Base-by-base conservation (phyloP, 2,329 filamentous ascomycete species). In the Ceratocystis variospora region DNA sequence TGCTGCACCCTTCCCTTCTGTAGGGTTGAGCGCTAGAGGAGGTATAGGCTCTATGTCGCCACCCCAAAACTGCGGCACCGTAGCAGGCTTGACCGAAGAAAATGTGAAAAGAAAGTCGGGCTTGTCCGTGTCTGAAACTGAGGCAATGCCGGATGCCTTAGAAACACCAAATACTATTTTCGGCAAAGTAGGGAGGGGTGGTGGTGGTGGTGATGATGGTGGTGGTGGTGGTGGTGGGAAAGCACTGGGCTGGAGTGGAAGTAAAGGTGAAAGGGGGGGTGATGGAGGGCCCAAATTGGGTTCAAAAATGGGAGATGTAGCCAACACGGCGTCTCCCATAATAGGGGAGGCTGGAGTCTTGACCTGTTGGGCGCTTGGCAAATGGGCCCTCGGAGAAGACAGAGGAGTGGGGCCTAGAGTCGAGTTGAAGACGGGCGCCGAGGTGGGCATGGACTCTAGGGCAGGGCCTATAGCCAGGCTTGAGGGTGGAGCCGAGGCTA, bases 21-120 rank as follows among this genome's bases (percentile, higher is more conserved):
- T 5, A 53, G 12, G 25, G n/a, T 19, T 31, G 7, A 8, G 25
- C 28, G 25, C 53, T 12, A 31, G 53, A 17, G 1, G 7, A 1
- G 28, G 53, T 31, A 59, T 31, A 2, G 25, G 53, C 12, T 59
- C 25, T 59, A 59, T 59, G 53, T 15, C 12, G 5, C 55, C 55
- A 1, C 55, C 55, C 55, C 55, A 59, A 31, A 59, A 59, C 55
- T 37, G 55, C 55, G 55, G 55, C 55, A 59, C 17, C 15, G 55
- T 59, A n/a, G 55, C 5, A 10, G 28, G 55, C 17, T 33, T 37
- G 5, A 8, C 2, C 3, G 55, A 37, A 17, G 28, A 59, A 37
- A 59, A 59, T 3, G 25, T 37, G 17, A 59, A 59, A 0, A 10
- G 10, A n/a, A 25, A 53, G 22, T 10, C 22, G 22, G 48, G 22